These are phyloP conservation scores for Ustilago nuda DNA, from an alignment of 1,284 basidiomycete species.

Conservation along the genomic window DNA sequence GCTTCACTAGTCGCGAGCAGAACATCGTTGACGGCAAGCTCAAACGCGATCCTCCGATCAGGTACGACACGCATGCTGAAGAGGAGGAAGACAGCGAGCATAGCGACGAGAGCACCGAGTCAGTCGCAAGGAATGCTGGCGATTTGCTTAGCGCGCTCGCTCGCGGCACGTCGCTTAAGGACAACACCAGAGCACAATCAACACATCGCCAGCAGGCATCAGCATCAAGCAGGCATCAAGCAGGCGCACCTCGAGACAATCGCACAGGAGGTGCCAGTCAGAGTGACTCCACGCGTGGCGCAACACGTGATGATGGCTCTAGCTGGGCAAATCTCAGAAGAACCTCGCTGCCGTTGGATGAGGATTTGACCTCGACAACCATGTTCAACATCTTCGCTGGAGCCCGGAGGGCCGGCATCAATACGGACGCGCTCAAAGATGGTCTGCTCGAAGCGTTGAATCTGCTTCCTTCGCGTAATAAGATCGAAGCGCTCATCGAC, in stretches of 20 bases:
- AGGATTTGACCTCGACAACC: conserved; percentile 16
- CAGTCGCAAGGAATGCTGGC: conserved; percentile 34
- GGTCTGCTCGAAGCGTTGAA: conserved; percentile 22
- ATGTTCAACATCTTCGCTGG: conserved; percentile 23
- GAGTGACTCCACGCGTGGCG: not conserved
- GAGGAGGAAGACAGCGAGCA: conserved; percentile 34
- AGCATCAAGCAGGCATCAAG: not conserved
- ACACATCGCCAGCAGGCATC: conserved; percentile 1
- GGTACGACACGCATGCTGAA: not conserved
- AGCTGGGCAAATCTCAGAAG: not conserved
- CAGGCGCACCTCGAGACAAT: not conserved
- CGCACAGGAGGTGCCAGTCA: not conserved
- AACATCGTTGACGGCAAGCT: not conserved
- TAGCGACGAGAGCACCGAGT: conserved; percentile 39
- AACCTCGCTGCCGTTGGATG: not conserved
- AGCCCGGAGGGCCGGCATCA: not conserved
- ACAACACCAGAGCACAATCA: conserved; percentile 2
- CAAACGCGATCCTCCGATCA: conserved; percentile 1
- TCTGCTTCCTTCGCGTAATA: conserved; percentile 32
- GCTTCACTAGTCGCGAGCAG: conserved; percentile 44
- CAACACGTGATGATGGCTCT: not conserved
- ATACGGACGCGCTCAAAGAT: not conserved
- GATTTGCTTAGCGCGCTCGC: conserved; percentile 38
- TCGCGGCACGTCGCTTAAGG: conserved; percentile 25
- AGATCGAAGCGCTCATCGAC: conserved; percentile 35